Evolutionary conservation across 768 basidiomycete genomes (phyloP), one percentile per base, ranked within the genome.

Genomic region (Asterophora lycoperdoides): DNA sequence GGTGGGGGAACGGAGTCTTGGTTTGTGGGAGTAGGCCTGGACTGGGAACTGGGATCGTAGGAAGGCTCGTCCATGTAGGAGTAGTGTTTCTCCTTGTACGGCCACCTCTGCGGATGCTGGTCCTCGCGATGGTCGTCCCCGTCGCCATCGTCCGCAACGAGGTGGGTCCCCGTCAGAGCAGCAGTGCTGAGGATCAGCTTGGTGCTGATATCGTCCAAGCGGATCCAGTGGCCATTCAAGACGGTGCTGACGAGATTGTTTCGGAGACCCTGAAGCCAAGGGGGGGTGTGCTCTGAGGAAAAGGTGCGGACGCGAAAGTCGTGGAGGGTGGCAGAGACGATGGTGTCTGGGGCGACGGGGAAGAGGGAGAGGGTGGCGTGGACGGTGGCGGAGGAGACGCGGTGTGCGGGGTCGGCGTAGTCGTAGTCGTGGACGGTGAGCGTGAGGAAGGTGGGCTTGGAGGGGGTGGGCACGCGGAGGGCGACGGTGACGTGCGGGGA

Each of bases 151-250:
- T 48, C 26, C 8, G 46, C n/a, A 32, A 48, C 28, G 8, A 33
- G 30, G 2, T 20, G 37, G 1, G 39, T 50, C 9, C 28, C 30
- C 15, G 26, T 20, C 23, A 47, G 30, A 8, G 53, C 54, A 4
- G 43, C 49, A n/a, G 60, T 43, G 40, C 52, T 56, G 41, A 76
- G 61, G n/a, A 56, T 60, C 10, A 72, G 29, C 14, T 57, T 64
- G 10, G 69, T 68, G 29, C 62, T 56, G 43, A 74, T 60, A 40
- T 72, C 58, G 53, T 75, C 69, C 14, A 72, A 58, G 10, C 72
- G 65, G 28, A 70, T 54, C 28, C 70, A 63, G 20, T 75, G 68
- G 30, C 74, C 75, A 8, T 65, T 60, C 8, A 77, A 53, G 17
- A 75, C 48, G 0, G 73, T 69, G 15, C 63, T 56, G 15, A 74